These are phyloP conservation scores for Populus tremula DNA, from an alignment of 345 rosid species.

Conservation along the genomic window DNA sequence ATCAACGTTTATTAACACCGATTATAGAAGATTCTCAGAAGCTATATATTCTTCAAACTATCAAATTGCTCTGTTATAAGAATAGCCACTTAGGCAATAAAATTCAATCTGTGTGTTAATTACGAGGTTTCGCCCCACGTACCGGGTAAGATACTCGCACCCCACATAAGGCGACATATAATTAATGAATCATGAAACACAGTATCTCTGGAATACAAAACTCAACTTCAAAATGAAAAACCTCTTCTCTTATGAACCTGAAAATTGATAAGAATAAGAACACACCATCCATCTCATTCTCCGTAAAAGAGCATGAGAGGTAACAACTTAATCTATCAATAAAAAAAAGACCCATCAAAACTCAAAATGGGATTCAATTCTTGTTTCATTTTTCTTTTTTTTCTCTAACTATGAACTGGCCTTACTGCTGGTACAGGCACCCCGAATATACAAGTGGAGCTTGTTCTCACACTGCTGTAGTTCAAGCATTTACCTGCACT, in stretches of 20 bases:
- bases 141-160: too few relatives aligned
- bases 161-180: too few relatives aligned
- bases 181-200: not conserved
- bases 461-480: conserved; percentile 19
- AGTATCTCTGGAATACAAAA: not conserved
- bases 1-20: too few relatives aligned
- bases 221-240: not conserved
- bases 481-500: conserved; percentile 27
- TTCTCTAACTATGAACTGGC: conserved; percentile 34
- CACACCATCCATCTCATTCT: not conserved
- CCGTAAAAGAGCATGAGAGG: not conserved
- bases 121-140: too few relatives aligned
- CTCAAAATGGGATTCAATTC: not conserved
- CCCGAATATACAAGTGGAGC: conserved; percentile 29
- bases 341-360: not conserved
- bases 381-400: too few relatives aligned
- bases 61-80: too few relatives aligned
- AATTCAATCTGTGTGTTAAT: too few relatives aligned
- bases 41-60: too few relatives aligned
- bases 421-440: conserved; percentile 38
- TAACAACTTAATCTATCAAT: not conserved
- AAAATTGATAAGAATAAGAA: not conserved
- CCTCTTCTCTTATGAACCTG: not conserved
- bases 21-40: too few relatives aligned
- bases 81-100: too few relatives aligned